Evolutionary conservation across 2,329 filamentous ascomycete species (phyloP).

Genomic region (Clonostachys solani): DNA sequence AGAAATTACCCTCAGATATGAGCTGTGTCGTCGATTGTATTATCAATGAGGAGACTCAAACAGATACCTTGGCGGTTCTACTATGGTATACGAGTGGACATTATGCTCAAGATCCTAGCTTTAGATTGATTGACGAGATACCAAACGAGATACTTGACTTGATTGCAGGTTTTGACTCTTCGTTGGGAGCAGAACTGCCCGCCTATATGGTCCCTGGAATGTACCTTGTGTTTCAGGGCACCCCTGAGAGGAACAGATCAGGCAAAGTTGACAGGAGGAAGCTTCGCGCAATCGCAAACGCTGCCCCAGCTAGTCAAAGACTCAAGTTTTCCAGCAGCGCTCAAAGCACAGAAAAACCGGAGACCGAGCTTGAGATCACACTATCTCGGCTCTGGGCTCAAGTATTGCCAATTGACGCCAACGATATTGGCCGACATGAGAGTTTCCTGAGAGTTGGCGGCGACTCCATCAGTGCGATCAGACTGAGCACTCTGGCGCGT

Average conservation of each 20-base stretch:
- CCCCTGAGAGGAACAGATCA: constrained; percentile 14
- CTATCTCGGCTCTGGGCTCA: constrained; percentile 23
- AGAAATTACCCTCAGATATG: not conserved
- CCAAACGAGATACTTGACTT: not conserved
- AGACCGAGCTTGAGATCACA: constrained; percentile 24
- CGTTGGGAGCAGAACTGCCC: constrained; percentile 8
- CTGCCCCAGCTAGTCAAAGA: constrained; percentile 13
- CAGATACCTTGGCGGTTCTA: not conserved
- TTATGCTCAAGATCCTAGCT: not conserved
- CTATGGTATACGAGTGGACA: not conserved
- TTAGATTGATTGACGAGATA: not conserved
- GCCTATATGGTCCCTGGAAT: constrained; percentile 23
- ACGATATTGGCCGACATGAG: constrained; percentile 20
- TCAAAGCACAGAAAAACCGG: constrained; percentile 9
- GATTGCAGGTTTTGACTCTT: not conserved
- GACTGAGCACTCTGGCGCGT: constrained; percentile 31
- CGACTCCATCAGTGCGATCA: constrained; percentile 41
- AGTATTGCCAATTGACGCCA: constrained; percentile 18
- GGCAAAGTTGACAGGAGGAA: constrained; percentile 24
- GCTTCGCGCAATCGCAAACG: not conserved
- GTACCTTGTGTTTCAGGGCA: constrained; percentile 15
- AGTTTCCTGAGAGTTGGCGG: constrained; percentile 38
- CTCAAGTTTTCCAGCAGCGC: not conserved
- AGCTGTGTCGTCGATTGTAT: not conserved
- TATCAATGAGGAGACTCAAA: not conserved